Evolutionary conservation across 2,329 filamentous ascomycete genomes (phyloP), one percentile per base, ranked within the genome.

Genomic region (Neonectria faginata): DNA sequence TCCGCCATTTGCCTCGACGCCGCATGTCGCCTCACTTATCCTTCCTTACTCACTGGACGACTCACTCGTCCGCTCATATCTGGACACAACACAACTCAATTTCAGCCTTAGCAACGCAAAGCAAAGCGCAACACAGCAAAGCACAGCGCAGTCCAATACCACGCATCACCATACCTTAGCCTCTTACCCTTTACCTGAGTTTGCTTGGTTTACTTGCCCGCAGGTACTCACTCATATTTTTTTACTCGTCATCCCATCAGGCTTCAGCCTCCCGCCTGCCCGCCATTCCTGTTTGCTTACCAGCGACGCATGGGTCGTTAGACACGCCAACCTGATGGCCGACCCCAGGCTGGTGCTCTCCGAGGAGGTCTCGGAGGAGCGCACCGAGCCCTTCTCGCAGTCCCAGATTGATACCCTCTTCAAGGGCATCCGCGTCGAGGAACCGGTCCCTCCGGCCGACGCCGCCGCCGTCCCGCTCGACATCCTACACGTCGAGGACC

Each of bases 331-430:
- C 57, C 72, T 70, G 51, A 87, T 87, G 85, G 79, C 79, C 71
- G 83, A 86, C 67, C 76, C 79, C 68, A 82, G 77, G 69, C 69
- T 74, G 62, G 78, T 75, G 72, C 71, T 75, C 69, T 80, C 78
- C 47, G 76, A 79, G 66, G 78, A 74, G 67, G 73, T 74, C 66
- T 81, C 80, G 65, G 80, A 82, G 72, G 85, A 88, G 78, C 84
- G 81, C 76, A 89, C 86, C 51, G 85, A 88, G 77, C 85, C 86
- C 10, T 86, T 88, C 70, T 86, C 86, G 10, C 81, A 86, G 67
- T 83, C 84, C 54, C 85, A 88, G 75, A 82, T 88, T 67, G 82
- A 86, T 55, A 77, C 82, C 27, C 84, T 85, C 18, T 77, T 86
- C 63, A 80, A 78, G 64, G 74, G 74, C 70, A 78, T 86, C 59